Conservation (phyloP, 2,329 filamentous ascomycete species). For the Huntiella omanensis region DNA sequence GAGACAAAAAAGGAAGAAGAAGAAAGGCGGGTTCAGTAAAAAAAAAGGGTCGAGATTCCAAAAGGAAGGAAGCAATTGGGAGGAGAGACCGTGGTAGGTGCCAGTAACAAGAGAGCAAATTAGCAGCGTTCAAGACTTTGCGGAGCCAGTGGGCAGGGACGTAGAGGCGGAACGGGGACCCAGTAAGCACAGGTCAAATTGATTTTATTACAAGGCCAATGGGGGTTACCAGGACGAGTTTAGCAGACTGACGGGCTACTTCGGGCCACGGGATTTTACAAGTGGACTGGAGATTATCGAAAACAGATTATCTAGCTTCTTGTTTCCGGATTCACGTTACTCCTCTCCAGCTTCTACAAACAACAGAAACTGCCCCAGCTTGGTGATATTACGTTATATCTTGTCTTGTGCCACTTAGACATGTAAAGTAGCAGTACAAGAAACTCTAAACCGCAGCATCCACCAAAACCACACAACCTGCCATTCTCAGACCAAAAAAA, state of each 20-base stretch:
- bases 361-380: too few species aligned
- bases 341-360: too few species aligned
- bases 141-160: conserved; percentile 4
- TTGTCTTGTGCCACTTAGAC: too few species aligned
- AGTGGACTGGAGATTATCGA: background rate
- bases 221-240: too few species aligned
- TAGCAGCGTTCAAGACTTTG: conserved; percentile 1
- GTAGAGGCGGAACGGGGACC: background rate
- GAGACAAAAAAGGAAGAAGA: conserved; percentile 7
- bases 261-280: too few species aligned
- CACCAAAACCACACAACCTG: background rate
- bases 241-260: too few species aligned
- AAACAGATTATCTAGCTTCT: background rate
- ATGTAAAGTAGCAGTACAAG: too few species aligned
- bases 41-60: conserved; percentile 9
- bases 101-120: conserved; percentile 5
- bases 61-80: conserved; percentile 6
- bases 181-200: conserved; percentile 3
- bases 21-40: conserved; percentile 7
- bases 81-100: background rate
- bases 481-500: conserved; percentile 2
- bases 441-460: too few species aligned
- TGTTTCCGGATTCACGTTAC: background rate
- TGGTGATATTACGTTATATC: too few species aligned
- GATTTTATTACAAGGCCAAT: conserved; percentile 1